Percentiles rank a stretch among this genome's conserved stretches.
These are phyloP conservation scores for Boletus sp. DNA, from an alignment of 1,284 basidiomycete genomes.

Conservation along the genomic window DNA sequence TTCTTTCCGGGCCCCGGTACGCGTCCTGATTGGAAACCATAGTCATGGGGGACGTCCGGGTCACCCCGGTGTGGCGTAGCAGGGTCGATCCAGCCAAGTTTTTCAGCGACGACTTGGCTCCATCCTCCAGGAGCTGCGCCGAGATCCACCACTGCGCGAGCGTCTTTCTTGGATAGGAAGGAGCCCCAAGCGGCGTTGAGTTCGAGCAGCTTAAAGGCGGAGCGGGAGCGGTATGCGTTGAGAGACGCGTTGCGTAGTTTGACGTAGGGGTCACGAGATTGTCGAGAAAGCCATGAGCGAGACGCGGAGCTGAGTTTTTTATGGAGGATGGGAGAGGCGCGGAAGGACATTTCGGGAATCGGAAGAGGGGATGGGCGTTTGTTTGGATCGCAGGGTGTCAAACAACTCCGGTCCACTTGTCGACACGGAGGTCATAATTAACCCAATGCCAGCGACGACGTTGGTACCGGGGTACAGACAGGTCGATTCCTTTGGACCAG, in stretches of 20 bases:
- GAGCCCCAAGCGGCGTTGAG: conserved; percentile 51
- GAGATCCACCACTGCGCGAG: conserved; percentile 70
- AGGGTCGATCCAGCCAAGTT: conserved; percentile 44
- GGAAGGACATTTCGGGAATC: conserved; percentile 28
- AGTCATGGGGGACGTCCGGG: background rate
- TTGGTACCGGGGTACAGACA: conserved; percentile 54
- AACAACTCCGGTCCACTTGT: conserved; percentile 7
- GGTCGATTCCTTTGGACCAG: conserved; percentile 55
- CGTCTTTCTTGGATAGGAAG: conserved; percentile 51
- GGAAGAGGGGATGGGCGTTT: conserved; percentile 6
- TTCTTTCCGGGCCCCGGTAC: background rate
- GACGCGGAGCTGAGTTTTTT: conserved; percentile 38
- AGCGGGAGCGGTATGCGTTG: conserved; percentile 65
- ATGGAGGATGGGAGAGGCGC: conserved; percentile 26
- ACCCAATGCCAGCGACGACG: conserved; percentile 18
- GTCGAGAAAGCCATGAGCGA: conserved; percentile 58
- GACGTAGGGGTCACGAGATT: conserved; percentile 65
- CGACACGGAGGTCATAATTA: too few species aligned
- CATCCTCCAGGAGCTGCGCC: conserved; percentile 88
- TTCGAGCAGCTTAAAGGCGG: conserved; percentile 82
- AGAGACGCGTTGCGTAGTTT: conserved; percentile 49
- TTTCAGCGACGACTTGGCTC: conserved; percentile 75
- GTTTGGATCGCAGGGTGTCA: conserved; percentile 24
- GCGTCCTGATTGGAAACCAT: background rate
- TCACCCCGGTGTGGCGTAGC: background rate